Evolutionary conservation across 2,329 filamentous ascomycete genomes (phyloP), one percentile per base, ranked within the genome.

Genomic region (Trichoderma arundinaceum): DNA sequence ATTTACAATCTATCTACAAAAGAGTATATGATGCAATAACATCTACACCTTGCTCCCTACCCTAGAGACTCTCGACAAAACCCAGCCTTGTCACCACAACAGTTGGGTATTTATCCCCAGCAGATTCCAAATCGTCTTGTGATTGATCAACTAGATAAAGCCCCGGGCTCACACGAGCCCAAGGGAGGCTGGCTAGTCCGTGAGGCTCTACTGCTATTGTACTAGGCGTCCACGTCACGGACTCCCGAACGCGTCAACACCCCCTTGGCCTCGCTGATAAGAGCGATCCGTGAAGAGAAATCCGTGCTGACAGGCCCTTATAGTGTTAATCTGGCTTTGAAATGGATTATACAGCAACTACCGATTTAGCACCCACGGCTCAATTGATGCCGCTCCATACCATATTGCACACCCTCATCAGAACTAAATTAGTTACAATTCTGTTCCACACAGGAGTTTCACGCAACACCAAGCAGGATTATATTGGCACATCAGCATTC

Each of bases 401-500:
- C 22, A 28, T 28, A 28, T 28, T 28, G 22, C 22, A 28, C 22
- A 28, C 22, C 22, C 22, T 28, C 22, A 28, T 28, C 2, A 28
- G 22, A 28, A 28, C 22, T 28, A 28, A 2, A 28, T 2, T 4
- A 28, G 4, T 28, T 4, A 28, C 4, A 28, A 28, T 28, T 4
- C 22, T 4, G 22, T 28, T 4, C 22, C 22, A 28, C 22, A 28
- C 2, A 28, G 22, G 22, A 2, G 22, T 28, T 28, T 28, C 22
- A 38, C 35, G 35, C 35, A 38, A 53, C 32, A 53, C 51, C 51
- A 38, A 12, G n/a, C 9, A 22, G 17, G 35, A 54, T 39, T 54
- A 41, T 54, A 54, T 54, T 54, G 52, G 35, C n/a, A 41, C 35
- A 41, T 54, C 43, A 10, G 35, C 35, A 38, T 38, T 38, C 7